A percentile compares a stretch with the other conserved stretches of the same genome.
phyloP scores from a whole-genome alignment of 2,329 filamentous ascomycete species.

The Pestalotiopsis fici region DNA sequence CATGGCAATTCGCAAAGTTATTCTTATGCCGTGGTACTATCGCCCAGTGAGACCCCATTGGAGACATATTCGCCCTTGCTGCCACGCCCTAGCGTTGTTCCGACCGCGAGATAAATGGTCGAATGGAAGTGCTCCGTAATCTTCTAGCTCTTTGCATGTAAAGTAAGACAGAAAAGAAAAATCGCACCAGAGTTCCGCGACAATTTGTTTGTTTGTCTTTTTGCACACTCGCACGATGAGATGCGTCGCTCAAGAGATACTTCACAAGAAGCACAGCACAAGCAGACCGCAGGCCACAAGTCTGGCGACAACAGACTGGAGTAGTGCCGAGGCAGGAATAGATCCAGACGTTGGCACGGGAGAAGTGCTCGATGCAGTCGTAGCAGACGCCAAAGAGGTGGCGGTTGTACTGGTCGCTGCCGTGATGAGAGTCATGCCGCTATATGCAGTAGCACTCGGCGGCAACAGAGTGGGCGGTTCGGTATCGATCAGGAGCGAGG shows the following conservation, averaged over 20 bases:
- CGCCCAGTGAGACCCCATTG: too few species aligned
- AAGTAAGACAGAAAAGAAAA: too few species aligned
- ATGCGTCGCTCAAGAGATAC: neutral
- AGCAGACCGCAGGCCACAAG: neutral
- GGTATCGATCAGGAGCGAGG: constrained; percentile 16
- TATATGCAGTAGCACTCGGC: neutral
- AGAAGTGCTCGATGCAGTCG: neutral
- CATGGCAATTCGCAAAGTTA: too few species aligned
- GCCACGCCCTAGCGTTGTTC: too few species aligned
- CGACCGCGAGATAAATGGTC: too few species aligned
- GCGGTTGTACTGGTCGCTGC: neutral
- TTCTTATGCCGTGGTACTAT: too few species aligned
- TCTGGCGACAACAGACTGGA: neutral
- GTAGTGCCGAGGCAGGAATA: neutral
- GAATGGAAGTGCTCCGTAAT: too few species aligned
- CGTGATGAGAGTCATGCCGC: neutral
- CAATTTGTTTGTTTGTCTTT: too few species aligned
- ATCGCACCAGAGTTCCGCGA: too few species aligned
- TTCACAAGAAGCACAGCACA: neutral
- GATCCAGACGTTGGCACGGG: neutral
- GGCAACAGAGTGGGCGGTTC: constrained; percentile 12
- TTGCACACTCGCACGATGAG: too few species aligned
- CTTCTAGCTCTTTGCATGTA: too few species aligned
- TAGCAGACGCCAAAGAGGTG: neutral
- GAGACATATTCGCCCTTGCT: too few species aligned